Evolutionary conservation across 2,329 filamentous ascomycete genomes (phyloP), one percentile per base, ranked within the genome.

Genomic region (Aspergillus bombycis): DNA sequence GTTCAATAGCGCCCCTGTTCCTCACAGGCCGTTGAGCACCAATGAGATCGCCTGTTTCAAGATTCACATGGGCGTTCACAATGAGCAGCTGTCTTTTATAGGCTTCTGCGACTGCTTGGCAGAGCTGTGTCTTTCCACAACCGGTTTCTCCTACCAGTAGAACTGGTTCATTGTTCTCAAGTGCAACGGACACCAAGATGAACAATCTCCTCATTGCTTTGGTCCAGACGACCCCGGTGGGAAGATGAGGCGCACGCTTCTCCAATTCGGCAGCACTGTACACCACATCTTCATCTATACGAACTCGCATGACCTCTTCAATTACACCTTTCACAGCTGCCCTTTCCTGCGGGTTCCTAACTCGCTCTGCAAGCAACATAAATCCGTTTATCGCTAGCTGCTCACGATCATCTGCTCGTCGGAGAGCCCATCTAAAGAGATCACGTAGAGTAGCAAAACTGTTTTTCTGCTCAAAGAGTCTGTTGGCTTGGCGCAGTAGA

Each of bases 11-110:
- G 16, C 89, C 87, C 48, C 94, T 88, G 75, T 98, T 98, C 67
- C 96, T 87, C 26, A 98, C 87, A 4, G 95, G 95, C 64, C 95
- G 84, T 77, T 99, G 95, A 3, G 95, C 95, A 67, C 95, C 95
- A 68, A 99, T 98, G 12, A 99, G 84, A 77, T 99, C 95, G 19
- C 95, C 94, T 0, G 96, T 98, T 77, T 99, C 96, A 0, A 95
- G 94, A 68, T 99, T 99, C 70, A 98, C 94, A 78, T 99, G 96
- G 3, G 96, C 95, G 74, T 99, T 99, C 72, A 99, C 90, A 70
- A 94, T 95, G 69, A 94, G 89, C 45, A 99, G 82, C 66, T 91
- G 83, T 71, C 90, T 93, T 19, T 84, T 82, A 66, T 92, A 85
- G 4, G 92, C 90, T 72, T 96, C 91, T 3, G 95, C 93, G 59